Base-by-base conservation (phyloP, 495 filamentous ascomycete species). In the Xylaria curta region DNA sequence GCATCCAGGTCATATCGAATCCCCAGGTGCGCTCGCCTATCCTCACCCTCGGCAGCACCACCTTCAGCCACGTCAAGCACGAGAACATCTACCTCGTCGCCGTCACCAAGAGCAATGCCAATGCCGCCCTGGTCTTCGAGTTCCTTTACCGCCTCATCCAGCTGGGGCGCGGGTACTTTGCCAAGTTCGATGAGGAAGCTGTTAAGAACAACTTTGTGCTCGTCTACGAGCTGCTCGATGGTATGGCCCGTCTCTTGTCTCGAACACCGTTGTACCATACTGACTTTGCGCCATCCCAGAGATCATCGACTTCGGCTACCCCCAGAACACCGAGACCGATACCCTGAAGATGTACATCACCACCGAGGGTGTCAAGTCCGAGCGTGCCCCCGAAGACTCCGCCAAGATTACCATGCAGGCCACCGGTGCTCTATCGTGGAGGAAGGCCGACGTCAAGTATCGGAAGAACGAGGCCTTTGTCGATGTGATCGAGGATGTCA, bases 321-420 rank as follows among this genome's bases (percentile, higher is more conserved):
- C 97, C 64, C 97, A 99, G 81, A 98, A 98, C 81, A 98, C 97
- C 74, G 97, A 99, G 84, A 95, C 95, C 51, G 97, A 99, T 79
- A 99, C 97, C 21, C 87, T 99, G 70, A 99, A 98, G 85, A 98
- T 98, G 95, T 98, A 99, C 85, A 99, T 99, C 82, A 99, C 97
- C 17, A 98, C 97, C 61, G 97, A 99, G 84, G 96, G 97, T 56
- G 97, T 99, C 84, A 97, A 97, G 82, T 96, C 94, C 33, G 95
- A 97, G 81, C 91, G 95, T 67, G 90, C 92, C 64, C 91, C 93
- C 85, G 93, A 95, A 78, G 95, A 98, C 81, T 97, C 95, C 24
- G 94, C 94, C 74, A 92, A 93, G 75, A 99, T 99, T 81, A 99
- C 97, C 31, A 97, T 97, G 94, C 97, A 99, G 87, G 97, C 97